Percentiles rank a stretch among this genome's conserved stretches.
Evolutionary conservation across 768 basidiomycete species (phyloP).

Genomic region (Paxillus ammoniavirescens): DNA sequence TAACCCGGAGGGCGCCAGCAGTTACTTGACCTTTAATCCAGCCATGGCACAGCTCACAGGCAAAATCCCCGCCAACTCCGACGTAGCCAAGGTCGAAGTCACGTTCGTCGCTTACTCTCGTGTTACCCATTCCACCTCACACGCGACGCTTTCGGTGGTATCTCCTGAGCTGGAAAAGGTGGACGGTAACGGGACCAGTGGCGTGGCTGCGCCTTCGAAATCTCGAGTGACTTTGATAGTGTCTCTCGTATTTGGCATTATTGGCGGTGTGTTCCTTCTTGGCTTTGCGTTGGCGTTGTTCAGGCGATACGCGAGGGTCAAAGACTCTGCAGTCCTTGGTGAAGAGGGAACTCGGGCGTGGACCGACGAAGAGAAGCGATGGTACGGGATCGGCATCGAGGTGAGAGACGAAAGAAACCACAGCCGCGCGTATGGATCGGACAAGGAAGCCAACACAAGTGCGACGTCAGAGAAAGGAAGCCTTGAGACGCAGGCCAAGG

Average conservation of each 20-base stretch:
- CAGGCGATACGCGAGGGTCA: constrained; percentile 53
- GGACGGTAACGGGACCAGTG: constrained; percentile 30
- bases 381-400: constrained; percentile 57
- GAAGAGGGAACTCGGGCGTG: constrained; percentile 57
- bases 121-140: constrained; percentile 68
- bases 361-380: constrained; percentile 64
- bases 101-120: constrained; percentile 69
- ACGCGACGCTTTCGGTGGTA: constrained; percentile 53
- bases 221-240: constrained; percentile 55
- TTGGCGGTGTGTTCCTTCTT: constrained; percentile 58
- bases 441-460: constrained; percentile 26
- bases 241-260: constrained; percentile 56
- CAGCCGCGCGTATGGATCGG: constrained; percentile 32
- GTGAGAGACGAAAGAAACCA: constrained; percentile 7
- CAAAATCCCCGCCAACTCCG: constrained; percentile 47
- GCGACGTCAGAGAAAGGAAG: constrained; percentile 31
- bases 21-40: constrained; percentile 56
- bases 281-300: constrained; percentile 54
- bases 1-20: constrained; percentile 46
- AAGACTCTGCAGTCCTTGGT: constrained; percentile 59
- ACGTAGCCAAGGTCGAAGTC: constrained; percentile 41
- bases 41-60: constrained; percentile 49
- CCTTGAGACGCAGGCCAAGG: constrained; percentile 25
- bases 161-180: constrained; percentile 41
- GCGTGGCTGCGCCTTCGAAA: constrained; percentile 43